phyloP scores from a whole-genome alignment of 192 early-diverging fungal genomes.

The Ambispora gerdemannii region DNA sequence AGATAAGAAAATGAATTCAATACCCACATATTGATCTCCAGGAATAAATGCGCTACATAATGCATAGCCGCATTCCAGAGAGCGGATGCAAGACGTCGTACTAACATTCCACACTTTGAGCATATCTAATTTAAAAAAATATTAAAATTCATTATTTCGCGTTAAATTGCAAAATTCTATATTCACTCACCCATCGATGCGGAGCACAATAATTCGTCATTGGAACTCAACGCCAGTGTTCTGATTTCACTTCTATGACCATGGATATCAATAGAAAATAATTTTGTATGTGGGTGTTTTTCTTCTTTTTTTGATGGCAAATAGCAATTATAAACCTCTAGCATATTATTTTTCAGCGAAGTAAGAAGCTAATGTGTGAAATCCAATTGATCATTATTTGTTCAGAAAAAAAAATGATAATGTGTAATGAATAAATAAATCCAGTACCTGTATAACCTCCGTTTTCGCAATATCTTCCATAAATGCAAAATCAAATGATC shows the following conservation, averaged over 20 bases:
- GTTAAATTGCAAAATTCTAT: background rate
- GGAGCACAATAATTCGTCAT: constrained; percentile 83
- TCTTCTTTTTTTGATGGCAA: constrained; percentile 60
- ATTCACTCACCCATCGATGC: constrained; percentile 67
- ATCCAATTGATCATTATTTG: background rate
- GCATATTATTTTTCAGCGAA: constrained; percentile 75
- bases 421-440: background rate
- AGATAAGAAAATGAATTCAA: background rate
- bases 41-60: constrained; percentile 92
- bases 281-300: constrained; percentile 60
- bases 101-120: constrained; percentile 91
- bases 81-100: constrained; percentile 79
- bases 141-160: background rate
- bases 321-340: constrained; percentile 76
- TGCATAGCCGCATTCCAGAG: constrained; percentile 88
- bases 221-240: constrained; percentile 81
- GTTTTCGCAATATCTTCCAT: constrained; percentile 48
- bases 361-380: constrained; percentile 55
- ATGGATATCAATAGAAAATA: constrained; percentile 70
- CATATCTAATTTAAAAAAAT: constrained; percentile 44
- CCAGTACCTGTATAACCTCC: constrained; percentile 41
- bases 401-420: constrained; percentile 12
- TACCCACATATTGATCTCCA: constrained; percentile 72
- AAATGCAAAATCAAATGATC: constrained; percentile 74
- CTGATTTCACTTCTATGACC: constrained; percentile 93